These are phyloP conservation scores for Cercospora canescens DNA, from an alignment of 2,329 filamentous ascomycete species.

Conservation along the genomic window DNA sequence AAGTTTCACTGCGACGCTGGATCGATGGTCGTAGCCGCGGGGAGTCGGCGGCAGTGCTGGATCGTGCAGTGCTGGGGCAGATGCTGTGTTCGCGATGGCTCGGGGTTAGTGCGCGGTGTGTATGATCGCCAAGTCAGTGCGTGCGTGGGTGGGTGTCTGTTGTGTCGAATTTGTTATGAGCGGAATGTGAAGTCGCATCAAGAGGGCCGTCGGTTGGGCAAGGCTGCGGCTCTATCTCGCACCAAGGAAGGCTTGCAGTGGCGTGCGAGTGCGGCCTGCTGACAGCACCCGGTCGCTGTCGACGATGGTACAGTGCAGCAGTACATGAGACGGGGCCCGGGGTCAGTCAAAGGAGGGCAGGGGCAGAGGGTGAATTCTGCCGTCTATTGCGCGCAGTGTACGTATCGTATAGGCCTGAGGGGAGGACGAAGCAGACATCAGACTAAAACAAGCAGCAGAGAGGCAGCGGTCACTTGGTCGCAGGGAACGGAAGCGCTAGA, in stretches of 20 bases:
- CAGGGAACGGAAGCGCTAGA: conserved; percentile 1
- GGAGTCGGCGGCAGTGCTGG: not conserved
- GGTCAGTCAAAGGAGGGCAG: not conserved
- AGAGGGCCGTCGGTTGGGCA: not conserved
- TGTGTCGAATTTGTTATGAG: not conserved
- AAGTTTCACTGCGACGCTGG: conserved; percentile 31
- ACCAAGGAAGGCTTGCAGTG: not conserved
- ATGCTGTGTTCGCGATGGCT: not conserved
- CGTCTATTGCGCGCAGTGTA: not conserved
- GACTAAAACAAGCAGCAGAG: not conserved
- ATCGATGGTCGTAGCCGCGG: not conserved
- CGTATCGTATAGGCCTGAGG: not conserved
- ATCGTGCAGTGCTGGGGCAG: not conserved
- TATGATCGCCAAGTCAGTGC: not conserved
- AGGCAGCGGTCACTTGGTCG: conserved; percentile 2
- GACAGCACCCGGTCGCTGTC: not conserved
- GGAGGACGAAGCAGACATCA: not conserved
- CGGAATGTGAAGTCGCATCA: conserved; percentile 5
- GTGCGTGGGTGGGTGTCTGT: not conserved
- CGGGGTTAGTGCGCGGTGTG: not conserved
- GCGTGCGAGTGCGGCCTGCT: not conserved
- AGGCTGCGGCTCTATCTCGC: conserved; percentile 1
- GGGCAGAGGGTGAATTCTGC: not conserved
- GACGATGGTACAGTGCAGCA: not conserved
- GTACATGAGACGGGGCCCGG: not conserved